phyloP scores from a whole-genome alignment of 495 filamentous ascomycete genomes.

The Talaromyces ruber region DNA sequence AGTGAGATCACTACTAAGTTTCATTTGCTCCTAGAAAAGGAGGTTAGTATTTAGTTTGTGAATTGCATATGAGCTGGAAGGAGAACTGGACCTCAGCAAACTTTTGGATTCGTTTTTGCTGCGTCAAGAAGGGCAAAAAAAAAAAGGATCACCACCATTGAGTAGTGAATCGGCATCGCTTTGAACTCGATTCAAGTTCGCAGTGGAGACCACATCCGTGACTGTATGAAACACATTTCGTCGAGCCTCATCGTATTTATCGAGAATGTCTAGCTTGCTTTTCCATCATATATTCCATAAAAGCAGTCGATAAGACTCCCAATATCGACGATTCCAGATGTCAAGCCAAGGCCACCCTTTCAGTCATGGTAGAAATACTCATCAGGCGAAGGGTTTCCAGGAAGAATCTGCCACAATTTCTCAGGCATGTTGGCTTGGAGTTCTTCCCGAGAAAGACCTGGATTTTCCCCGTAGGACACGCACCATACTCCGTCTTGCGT shows the following conservation, averaged over 20 bases:
- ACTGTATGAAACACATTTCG: background rate
- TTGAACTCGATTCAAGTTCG: background rate
- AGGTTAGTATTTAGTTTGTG: background rate
- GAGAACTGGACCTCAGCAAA: background rate
- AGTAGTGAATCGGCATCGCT: background rate
- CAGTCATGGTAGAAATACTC: conserved; percentile 29
- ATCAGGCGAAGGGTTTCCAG: conserved; percentile 47
- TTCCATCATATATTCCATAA: conserved; percentile 42
- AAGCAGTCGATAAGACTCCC: conserved; percentile 49
- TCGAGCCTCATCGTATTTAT: conserved; percentile 41
- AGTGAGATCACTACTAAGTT: background rate
- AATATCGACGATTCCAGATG: conserved; percentile 52
- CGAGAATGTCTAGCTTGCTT: conserved; percentile 45
- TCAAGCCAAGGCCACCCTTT: conserved; percentile 51
- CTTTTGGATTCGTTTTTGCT: background rate
- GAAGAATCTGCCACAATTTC: conserved; percentile 47
- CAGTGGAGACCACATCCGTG: background rate
- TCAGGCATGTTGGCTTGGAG: conserved; percentile 41
- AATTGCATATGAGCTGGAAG: background rate
- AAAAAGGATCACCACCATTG: background rate
- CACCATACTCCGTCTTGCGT: conserved; percentile 50
- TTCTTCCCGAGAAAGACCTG: conserved; percentile 43
- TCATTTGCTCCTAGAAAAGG: conserved; percentile 1
- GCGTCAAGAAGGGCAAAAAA: conserved; percentile 2
- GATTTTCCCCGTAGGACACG: conserved; percentile 49